phyloP scores from a whole-genome alignment of 441 rosid species.

The Brassica balearica region DNA sequence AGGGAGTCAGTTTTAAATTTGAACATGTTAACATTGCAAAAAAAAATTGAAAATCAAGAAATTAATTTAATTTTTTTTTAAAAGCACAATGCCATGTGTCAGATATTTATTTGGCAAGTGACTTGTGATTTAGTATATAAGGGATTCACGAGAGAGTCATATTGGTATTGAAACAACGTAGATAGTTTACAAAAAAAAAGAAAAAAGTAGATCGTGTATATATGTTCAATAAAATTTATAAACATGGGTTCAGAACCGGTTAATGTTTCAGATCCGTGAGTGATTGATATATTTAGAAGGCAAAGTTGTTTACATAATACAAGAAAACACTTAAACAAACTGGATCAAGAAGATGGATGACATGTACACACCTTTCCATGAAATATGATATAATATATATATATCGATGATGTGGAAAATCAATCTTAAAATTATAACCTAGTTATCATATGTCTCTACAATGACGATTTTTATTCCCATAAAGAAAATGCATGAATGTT shows the following conservation, averaged over 20 bases:
- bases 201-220: not conserved
- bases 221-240: not conserved
- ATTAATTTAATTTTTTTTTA: too few species aligned
- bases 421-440: slow-evolving; percentile 10
- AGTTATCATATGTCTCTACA: slow-evolving; percentile 1
- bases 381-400: not conserved
- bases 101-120: too few species aligned
- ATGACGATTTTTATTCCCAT: slow-evolving; percentile 7
- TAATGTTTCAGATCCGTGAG: not conserved
- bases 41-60: too few species aligned
- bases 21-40: too few species aligned
- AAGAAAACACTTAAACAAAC: not conserved
- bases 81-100: too few species aligned
- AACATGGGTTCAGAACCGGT: not conserved
- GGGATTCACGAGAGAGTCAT: not conserved
- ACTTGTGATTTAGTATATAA: too few species aligned
- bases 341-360: slow-evolving; percentile 9
- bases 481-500: slow-evolving; percentile 20
- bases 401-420: not conserved
- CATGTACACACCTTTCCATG: not conserved
- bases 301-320: not conserved
- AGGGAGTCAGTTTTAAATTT: too few species aligned
- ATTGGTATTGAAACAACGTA: not conserved
- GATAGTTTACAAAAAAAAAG: not conserved
- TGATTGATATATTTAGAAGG: not conserved